Percentiles rank a stretch among this genome's conserved stretches.
These are phyloP conservation scores for Acanthamoeba triangularis DNA, from an alignment of 208 protist species.

Conservation along the genomic window DNA sequence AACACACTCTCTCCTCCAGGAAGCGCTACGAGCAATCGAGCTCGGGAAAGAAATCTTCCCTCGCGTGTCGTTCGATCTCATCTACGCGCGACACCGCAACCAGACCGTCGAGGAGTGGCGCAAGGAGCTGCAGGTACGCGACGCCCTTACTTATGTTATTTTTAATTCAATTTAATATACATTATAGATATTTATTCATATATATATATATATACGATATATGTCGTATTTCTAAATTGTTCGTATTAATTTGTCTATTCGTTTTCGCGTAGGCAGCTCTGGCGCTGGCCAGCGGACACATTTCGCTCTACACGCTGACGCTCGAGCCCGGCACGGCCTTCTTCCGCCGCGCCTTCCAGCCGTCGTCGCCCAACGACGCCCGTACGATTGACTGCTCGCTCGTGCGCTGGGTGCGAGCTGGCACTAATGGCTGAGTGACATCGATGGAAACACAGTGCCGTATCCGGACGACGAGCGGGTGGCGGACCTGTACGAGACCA, in stretches of 20 bases:
- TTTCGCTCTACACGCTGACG: constrained; percentile 79
- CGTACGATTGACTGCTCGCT: neutral
- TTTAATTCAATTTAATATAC: too few relatives aligned
- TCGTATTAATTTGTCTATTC: neutral
- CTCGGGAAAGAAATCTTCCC: constrained; percentile 58
- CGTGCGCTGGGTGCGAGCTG: neutral
- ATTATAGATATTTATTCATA: too few relatives aligned
- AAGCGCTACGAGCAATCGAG: constrained; percentile 67
- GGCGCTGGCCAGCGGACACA: neutral
- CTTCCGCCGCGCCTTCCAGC: constrained; percentile 19
- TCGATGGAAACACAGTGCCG: constrained; percentile 15
- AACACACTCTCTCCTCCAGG: neutral
- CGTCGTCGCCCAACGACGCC: neutral
- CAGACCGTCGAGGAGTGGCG: constrained; percentile 77
- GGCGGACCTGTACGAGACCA: constrained; percentile 72
- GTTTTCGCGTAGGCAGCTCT: constrained; percentile 37
- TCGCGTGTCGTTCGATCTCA: constrained; percentile 80
- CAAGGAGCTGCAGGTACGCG: constrained; percentile 44
- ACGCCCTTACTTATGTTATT: neutral
- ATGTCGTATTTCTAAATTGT: neutral
- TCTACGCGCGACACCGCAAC: constrained; percentile 78
- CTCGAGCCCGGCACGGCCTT: constrained; percentile 82
- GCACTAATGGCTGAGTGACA: too few relatives aligned
- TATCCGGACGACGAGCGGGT: constrained; percentile 61
- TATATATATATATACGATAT: neutral